Evolutionary conservation across 192 early-diverging fungal species (phyloP).

Genomic region (Backusella tuberculispora): DNA sequence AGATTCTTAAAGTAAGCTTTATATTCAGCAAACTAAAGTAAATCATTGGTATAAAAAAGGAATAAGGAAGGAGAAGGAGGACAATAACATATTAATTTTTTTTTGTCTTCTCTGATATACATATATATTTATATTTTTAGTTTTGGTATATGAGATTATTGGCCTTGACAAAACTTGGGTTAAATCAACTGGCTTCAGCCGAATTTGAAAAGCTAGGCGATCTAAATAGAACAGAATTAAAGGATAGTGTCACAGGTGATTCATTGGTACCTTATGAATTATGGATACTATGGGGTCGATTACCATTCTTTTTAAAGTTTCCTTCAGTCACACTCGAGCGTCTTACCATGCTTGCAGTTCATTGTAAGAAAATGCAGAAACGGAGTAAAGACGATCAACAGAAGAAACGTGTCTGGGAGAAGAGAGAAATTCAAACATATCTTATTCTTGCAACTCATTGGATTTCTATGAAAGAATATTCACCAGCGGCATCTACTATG

Average conservation of each 20-base stretch:
- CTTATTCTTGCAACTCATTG: conserved; percentile 50
- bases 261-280: conserved; percentile 57
- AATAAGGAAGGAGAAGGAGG: neutral
- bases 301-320: conserved; percentile 47
- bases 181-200: conserved; percentile 55
- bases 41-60: neutral
- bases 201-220: conserved; percentile 57
- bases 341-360: conserved; percentile 44
- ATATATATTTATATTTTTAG: conserved; percentile 31
- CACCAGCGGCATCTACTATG: conserved; percentile 42
- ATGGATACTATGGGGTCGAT: conserved; percentile 46
- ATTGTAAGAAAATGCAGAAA: conserved; percentile 46
- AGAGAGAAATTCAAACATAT: conserved; percentile 45
- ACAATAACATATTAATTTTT: neutral
- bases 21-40: no score
- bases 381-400: neutral
- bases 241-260: conserved; percentile 35
- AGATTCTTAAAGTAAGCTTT: conserved; percentile 48
- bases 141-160: conserved; percentile 56
- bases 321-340: conserved; percentile 47
- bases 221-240: conserved; percentile 44
- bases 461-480: conserved; percentile 49
- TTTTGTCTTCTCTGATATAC: neutral
- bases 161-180: conserved; percentile 48
- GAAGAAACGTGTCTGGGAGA: conserved; percentile 34